A percentile compares a stretch with the other conserved stretches of the same genome.
phyloP scores from a whole-genome alignment of 257 asterid species.

The Fraxinus pennsylvanica region DNA sequence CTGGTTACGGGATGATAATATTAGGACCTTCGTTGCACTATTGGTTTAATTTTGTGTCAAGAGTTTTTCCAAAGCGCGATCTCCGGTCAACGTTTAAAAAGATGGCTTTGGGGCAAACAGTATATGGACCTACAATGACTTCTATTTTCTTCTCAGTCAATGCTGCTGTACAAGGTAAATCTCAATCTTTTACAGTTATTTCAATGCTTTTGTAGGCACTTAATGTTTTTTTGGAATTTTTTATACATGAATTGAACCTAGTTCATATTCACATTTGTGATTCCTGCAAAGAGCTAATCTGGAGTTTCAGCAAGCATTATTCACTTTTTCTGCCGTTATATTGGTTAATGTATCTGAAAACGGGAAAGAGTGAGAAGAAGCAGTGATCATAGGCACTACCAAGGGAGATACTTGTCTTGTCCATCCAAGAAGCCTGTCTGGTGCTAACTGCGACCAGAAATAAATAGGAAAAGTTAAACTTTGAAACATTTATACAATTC shows the following conservation, averaged over 20 bases:
- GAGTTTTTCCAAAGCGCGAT: slow-evolving; percentile 65
- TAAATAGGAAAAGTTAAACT: background rate
- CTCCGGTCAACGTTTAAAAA: slow-evolving; percentile 68
- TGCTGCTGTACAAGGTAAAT: slow-evolving; percentile 80
- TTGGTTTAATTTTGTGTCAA: slow-evolving; percentile 65
- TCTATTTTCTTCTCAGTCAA: slow-evolving; percentile 72
- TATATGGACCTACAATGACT: slow-evolving; percentile 80
- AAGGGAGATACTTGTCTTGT: background rate
- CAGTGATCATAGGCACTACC: background rate
- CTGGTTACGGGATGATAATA: slow-evolving; percentile 53
- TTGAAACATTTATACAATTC: background rate
- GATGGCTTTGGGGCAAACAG: slow-evolving; percentile 73
- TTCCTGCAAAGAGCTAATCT: background rate
- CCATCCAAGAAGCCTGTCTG: background rate
- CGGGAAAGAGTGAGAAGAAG: background rate
- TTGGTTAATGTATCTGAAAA: background rate
- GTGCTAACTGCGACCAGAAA: background rate
- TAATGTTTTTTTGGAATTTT: background rate
- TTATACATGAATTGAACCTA: background rate
- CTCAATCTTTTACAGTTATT: background rate
- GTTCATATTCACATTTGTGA: background rate
- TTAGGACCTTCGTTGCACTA: slow-evolving; percentile 60
- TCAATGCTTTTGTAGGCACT: background rate
- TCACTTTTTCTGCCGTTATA: background rate
- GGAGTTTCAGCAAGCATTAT: background rate